A percentile compares a stretch with the other conserved stretches of the same genome.
Evolutionary conservation across 2,329 filamentous ascomycete genomes (phyloP).

Genomic region (Penicillium sp.): DNA sequence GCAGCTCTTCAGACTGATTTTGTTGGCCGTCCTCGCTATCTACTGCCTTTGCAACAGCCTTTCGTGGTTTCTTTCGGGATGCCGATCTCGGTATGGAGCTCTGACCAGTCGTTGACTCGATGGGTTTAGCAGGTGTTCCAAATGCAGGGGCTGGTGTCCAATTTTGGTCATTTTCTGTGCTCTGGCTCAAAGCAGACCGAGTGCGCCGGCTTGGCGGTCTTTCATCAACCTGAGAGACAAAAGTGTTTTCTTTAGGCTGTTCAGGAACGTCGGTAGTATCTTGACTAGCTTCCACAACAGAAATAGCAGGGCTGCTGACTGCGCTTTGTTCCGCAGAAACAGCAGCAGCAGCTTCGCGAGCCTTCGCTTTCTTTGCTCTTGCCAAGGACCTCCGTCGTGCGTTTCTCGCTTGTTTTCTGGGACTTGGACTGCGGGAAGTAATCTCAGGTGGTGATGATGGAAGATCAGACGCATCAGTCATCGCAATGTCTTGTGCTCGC

Average conservation of each 20-base stretch:
- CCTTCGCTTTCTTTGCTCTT: constrained; percentile 16
- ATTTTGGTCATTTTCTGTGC: constrained; percentile 5
- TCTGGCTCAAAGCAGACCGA: constrained; percentile 27
- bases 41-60: background rate
- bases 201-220: constrained; percentile 20
- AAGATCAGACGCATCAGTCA: constrained; percentile 25
- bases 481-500: constrained; percentile 16
- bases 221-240: constrained; percentile 8
- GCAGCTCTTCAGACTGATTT: background rate
- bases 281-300: background rate
- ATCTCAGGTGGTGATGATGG: constrained; percentile 40
- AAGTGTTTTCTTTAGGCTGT: constrained; percentile 10
- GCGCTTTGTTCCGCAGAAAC: constrained; percentile 1
- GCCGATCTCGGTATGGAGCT: constrained; percentile 12
- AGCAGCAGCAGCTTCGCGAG: background rate
- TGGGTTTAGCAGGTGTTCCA: constrained; percentile 5
- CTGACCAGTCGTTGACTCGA: constrained; percentile 1
- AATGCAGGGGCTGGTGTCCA: background rate
- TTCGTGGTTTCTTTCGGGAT: constrained; percentile 12
- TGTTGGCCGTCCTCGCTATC: background rate
- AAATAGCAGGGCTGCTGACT: constrained; percentile 8
- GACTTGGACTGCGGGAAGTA: constrained; percentile 22
- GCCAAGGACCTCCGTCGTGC: constrained; percentile 8
- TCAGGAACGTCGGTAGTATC: constrained; percentile 5
- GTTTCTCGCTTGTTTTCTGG: constrained; percentile 13